phyloP scores from a whole-genome alignment of 768 basidiomycete species.

The Psilocybe tampanensis region DNA sequence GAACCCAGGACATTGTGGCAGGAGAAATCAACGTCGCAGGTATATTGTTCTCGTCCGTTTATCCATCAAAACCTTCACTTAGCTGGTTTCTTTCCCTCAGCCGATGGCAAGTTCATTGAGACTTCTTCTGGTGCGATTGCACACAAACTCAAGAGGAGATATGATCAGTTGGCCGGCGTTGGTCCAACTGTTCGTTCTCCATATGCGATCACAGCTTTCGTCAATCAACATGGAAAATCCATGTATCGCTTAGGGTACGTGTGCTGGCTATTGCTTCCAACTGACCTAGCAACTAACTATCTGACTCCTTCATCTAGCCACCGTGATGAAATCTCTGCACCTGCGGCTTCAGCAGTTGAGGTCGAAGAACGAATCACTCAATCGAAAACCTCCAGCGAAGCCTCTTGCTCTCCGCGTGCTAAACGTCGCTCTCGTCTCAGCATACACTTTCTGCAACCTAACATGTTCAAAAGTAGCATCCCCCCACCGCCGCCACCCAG shows the following conservation, averaged over 20 bases:
- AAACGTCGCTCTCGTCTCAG: constrained; percentile 70
- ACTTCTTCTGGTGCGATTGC: constrained; percentile 78
- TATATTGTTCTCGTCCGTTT: constrained; percentile 40
- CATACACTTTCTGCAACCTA: constrained; percentile 56
- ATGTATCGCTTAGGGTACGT: constrained; percentile 81
- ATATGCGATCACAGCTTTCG: constrained; percentile 79
- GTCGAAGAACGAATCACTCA: constrained; percentile 46
- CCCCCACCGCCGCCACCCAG: constrained; percentile 28
- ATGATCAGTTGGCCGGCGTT: constrained; percentile 72
- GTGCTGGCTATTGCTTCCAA: constrained; percentile 2
- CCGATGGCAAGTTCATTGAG: constrained; percentile 78
- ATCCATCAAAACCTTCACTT: neutral
- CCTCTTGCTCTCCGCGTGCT: constrained; percentile 41
- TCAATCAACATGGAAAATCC: constrained; percentile 78
- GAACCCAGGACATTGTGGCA: constrained; percentile 49
- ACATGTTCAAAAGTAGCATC: constrained; percentile 44
- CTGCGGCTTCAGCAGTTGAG: constrained; percentile 53
- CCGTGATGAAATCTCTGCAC: constrained; percentile 59
- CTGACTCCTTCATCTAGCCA: constrained; percentile 38
- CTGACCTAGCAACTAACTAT: neutral
- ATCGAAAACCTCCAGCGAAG: constrained; percentile 35
- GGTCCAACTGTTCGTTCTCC: constrained; percentile 71
- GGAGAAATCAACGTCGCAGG: constrained; percentile 63
- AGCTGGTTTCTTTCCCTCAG: constrained; percentile 31
- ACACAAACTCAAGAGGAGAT: constrained; percentile 73